phyloP scores from a whole-genome alignment of 164 flowering plant genomes.

The Vitis rotundifolia region DNA sequence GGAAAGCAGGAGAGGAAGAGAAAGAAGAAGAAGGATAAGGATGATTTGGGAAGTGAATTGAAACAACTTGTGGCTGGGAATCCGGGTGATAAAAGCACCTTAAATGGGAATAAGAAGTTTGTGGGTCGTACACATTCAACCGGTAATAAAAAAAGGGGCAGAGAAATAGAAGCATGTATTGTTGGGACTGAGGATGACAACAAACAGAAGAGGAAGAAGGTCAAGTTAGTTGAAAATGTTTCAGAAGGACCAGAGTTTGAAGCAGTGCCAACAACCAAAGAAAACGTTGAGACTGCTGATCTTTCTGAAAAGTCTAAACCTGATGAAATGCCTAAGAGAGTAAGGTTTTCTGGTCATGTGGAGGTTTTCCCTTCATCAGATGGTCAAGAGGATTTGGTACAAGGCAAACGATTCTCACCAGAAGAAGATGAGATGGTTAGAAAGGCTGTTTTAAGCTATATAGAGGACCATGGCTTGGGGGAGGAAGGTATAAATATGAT shows the following conservation, averaged over 20 bases:
- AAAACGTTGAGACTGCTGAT: neutral
- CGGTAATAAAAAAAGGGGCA: no score
- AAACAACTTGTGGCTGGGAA: no score
- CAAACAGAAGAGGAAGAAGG: slow-evolving; percentile 13
- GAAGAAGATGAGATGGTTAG: slow-evolving; percentile 48
- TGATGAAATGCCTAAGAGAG: slow-evolving; percentile 26
- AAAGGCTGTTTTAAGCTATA: slow-evolving; percentile 38
- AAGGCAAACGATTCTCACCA: slow-evolving; percentile 47
- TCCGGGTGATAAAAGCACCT: no score
- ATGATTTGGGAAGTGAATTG: neutral
- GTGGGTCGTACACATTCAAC: no score
- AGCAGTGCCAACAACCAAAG: slow-evolving; percentile 1
- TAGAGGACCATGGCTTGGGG: slow-evolving; percentile 40
- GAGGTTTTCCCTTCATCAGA: slow-evolving; percentile 41
- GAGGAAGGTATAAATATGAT: slow-evolving; percentile 53
- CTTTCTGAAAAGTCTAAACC: slow-evolving; percentile 9
- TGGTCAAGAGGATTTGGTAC: slow-evolving; percentile 22
- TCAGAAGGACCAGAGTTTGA: neutral
- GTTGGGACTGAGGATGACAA: slow-evolving; percentile 1
- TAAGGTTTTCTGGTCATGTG: slow-evolving; percentile 33
- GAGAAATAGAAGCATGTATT: neutral
- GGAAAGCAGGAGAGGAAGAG: neutral
- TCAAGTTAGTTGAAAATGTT: slow-evolving; percentile 4
- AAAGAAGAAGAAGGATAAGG: neutral
- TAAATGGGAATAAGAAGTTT: no score